A percentile compares a stretch with the other conserved stretches of the same genome.
These are phyloP conservation scores for Galerina marginata DNA, from an alignment of 768 basidiomycete species.

Conservation along the genomic window DNA sequence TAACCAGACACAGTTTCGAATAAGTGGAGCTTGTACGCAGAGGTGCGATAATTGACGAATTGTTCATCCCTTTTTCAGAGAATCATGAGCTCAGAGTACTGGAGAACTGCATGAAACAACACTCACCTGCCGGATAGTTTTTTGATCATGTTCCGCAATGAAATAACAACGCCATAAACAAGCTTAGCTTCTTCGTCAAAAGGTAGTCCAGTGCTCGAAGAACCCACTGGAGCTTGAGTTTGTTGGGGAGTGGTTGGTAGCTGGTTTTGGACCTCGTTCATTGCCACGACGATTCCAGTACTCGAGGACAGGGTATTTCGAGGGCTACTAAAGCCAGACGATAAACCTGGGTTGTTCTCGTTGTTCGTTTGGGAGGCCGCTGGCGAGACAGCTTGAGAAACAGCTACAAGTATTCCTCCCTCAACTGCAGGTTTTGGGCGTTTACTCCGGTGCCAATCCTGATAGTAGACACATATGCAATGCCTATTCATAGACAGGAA, in stretches of 20 bases:
- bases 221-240: constrained; percentile 37
- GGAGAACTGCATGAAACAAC: neutral
- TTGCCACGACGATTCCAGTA: constrained; percentile 74
- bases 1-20: constrained; percentile 92
- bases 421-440: constrained; percentile 74
- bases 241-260: constrained; percentile 39
- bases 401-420: constrained; percentile 78
- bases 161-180: constrained; percentile 94
- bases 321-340: constrained; percentile 57
- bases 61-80: constrained; percentile 74
- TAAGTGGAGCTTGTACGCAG: constrained; percentile 90
- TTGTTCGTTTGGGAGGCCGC: constrained; percentile 36
- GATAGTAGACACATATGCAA: constrained; percentile 92
- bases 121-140: constrained; percentile 86
- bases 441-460: constrained; percentile 89
- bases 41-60: constrained; percentile 90
- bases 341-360: constrained; percentile 35
- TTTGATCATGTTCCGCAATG: constrained; percentile 92
- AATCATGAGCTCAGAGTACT: constrained; percentile 1
- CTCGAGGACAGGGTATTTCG: constrained; percentile 68
- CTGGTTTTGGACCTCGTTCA: constrained; percentile 45
- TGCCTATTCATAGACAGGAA: constrained; percentile 56
- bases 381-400: constrained; percentile 67
- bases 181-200: constrained; percentile 99
- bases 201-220: constrained; percentile 65